Base-by-base conservation (phyloP, 176 grass and related monocot genomes). In the Tillandsia leiboldiana region DNA sequence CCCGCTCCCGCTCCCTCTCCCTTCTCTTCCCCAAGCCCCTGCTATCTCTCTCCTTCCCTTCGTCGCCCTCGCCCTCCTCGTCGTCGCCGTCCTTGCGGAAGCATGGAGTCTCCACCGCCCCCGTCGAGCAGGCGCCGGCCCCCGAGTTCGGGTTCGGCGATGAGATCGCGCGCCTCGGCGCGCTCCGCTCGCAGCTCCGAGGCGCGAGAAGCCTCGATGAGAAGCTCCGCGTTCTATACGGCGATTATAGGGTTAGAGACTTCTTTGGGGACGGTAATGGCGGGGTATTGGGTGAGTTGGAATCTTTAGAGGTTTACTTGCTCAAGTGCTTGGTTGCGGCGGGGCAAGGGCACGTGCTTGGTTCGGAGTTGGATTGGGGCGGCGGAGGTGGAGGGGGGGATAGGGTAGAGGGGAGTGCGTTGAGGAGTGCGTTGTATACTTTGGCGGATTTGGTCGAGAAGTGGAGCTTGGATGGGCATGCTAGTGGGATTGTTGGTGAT, bases 281-380 rank as follows among this genome's bases (percentile, higher is more conserved):
- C 33, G 50, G 76, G 57, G 69, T 64, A n/a, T 20, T 83, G 48
- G 78, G 11, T 0, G 11, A 42, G 7, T 70, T 97, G 82, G 53
- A 77, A 67, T 50, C 77, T 42, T 76, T 65, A 26, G 89, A 97
- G 74, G 72, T 59, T 70, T 74, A 87, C 74, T 79, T 92, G 77
- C 79, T 97, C 51, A 97, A 97, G 77, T 97, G 89, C 84, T 80
- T 92, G 73, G 84, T 92, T 70, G 86, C 78, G 12, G 81, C 89
- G 9, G 93, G 93, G 27, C 93, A 97, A 80, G 89, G 87, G 66
- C 93, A 97, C 75, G 93, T 90, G 64, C 79, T 97, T 12, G 79
- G 93, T 26, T 5, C 51, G 5, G 93, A 97, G 69, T 68, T 92
- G 61, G 86, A 87, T 51, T 83, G 81, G 88, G 77, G 63, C 70